phyloP scores from a whole-genome alignment of 345 rosid genomes.

The Laguncularia racemosa region DNA sequence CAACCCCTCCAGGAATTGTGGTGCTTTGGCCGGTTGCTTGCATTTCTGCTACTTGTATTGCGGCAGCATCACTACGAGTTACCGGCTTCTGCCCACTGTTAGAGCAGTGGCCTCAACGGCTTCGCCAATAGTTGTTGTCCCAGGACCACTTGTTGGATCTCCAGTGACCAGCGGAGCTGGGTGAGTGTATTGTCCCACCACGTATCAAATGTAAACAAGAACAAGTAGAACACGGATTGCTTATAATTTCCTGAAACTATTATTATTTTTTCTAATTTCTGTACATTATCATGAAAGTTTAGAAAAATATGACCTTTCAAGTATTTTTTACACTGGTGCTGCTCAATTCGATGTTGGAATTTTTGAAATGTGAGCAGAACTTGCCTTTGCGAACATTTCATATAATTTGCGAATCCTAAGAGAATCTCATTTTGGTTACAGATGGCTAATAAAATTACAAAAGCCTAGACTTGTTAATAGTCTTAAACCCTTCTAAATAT shows the following conservation, averaged over 20 bases:
- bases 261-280: background rate
- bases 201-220: background rate
- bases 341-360: too few relatives aligned
- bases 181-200: conserved; percentile 14
- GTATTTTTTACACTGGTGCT: too few relatives aligned
- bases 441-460: too few relatives aligned
- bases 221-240: background rate
- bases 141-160: conserved; percentile 1
- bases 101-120: conserved; percentile 65
- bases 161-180: conserved; percentile 3
- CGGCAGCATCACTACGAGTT: conserved; percentile 74
- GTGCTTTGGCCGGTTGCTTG: conserved; percentile 62
- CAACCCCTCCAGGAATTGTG: conserved; percentile 52
- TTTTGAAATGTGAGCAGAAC: too few relatives aligned
- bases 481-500: too few relatives aligned
- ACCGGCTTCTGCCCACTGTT: conserved; percentile 67
- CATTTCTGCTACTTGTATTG: conserved; percentile 73
- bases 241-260: background rate
- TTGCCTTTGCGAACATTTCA: too few relatives aligned
- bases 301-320: background rate
- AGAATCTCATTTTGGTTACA: too few relatives aligned
- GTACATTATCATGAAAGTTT: background rate
- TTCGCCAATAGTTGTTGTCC: conserved; percentile 49
- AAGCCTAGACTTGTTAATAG: too few relatives aligned
- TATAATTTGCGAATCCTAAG: too few relatives aligned